phyloP scores from a whole-genome alignment of 2,329 filamentous ascomycete genomes.

The Penicillium corylophilum region DNA sequence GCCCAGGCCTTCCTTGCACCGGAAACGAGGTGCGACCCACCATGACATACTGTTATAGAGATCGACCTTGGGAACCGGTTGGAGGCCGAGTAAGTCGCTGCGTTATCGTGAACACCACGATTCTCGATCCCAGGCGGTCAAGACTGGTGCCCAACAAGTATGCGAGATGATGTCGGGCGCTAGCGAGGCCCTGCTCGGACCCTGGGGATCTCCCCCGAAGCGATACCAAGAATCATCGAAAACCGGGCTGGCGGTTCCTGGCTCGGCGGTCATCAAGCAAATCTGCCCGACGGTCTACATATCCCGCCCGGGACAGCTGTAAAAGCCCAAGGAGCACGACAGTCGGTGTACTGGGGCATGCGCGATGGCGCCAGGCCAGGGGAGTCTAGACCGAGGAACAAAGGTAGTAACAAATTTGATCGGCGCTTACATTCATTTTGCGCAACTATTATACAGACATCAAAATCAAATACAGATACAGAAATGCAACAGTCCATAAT shows the following conservation, averaged over 20 bases:
- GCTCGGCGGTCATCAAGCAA: constrained; percentile 23
- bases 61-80: not conserved
- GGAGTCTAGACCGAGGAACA: constrained; percentile 10
- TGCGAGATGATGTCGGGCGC: constrained; percentile 20
- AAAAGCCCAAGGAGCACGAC: constrained; percentile 9
- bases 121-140: constrained; percentile 11
- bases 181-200: constrained; percentile 8
- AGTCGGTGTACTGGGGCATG: constrained; percentile 5
- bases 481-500: constrained; percentile 12
- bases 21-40: not conserved
- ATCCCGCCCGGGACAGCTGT: constrained; percentile 8
- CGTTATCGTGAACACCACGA: not conserved
- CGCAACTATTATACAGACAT: constrained; percentile 18
- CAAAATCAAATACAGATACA: constrained; percentile 18
- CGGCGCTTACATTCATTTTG: constrained; percentile 10
- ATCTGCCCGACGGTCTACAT: constrained; percentile 25
- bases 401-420: not conserved
- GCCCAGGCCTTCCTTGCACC: not conserved
- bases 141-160: constrained; percentile 20
- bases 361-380: not conserved
- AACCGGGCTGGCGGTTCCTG: constrained; percentile 21
- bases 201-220: constrained; percentile 15
- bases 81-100: not conserved
- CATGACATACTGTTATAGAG: not conserved
- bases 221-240: constrained; percentile 11